Conservation (phyloP, 2,329 filamentous ascomycete species). For the Arthrocladium fulminans region DNA sequence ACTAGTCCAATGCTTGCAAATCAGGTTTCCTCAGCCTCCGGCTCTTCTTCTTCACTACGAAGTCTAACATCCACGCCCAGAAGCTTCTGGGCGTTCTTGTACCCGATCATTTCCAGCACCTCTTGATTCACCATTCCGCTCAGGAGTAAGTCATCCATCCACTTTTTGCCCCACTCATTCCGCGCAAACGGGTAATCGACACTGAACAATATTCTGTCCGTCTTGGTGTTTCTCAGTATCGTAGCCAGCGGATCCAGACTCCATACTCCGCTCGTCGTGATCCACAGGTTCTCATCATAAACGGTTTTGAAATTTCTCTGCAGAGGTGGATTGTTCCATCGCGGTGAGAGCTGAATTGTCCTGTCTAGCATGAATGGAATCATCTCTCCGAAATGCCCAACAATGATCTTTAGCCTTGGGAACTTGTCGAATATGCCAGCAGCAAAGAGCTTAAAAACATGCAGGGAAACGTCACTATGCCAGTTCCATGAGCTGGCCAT, state of each 20-base stretch:
- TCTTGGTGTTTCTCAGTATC: slow-evolving; percentile 27
- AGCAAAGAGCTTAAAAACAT: slow-evolving; percentile 39
- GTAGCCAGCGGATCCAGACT: slow-evolving; percentile 41
- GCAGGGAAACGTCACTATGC: slow-evolving; percentile 31
- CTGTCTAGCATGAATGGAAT: slow-evolving; percentile 44
- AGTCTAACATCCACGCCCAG: slow-evolving; percentile 28
- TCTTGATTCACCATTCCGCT: slow-evolving; percentile 44
- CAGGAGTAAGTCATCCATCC: slow-evolving; percentile 40
- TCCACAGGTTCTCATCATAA: slow-evolving; percentile 49
- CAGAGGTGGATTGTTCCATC: slow-evolving; percentile 11
- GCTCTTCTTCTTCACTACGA: background rate
- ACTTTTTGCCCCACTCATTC: slow-evolving; percentile 41
- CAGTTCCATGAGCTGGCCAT: slow-evolving; percentile 28
- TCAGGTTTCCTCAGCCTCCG: background rate
- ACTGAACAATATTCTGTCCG: slow-evolving; percentile 48
- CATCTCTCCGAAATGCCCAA: slow-evolving; percentile 47
- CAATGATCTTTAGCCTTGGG: slow-evolving; percentile 46
- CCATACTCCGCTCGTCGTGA: slow-evolving; percentile 50
- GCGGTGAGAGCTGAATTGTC: slow-evolving; percentile 14
- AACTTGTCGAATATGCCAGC: slow-evolving; percentile 48
- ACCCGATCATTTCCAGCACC: slow-evolving; percentile 42
- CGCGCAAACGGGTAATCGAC: slow-evolving; percentile 50
- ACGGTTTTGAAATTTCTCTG: slow-evolving; percentile 38
- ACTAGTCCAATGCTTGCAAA: background rate
- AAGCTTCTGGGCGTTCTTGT: slow-evolving; percentile 44